Evolutionary conservation across 1,284 basidiomycete genomes (phyloP).

Genomic region (Melanopsichium pennsylvanicum): DNA sequence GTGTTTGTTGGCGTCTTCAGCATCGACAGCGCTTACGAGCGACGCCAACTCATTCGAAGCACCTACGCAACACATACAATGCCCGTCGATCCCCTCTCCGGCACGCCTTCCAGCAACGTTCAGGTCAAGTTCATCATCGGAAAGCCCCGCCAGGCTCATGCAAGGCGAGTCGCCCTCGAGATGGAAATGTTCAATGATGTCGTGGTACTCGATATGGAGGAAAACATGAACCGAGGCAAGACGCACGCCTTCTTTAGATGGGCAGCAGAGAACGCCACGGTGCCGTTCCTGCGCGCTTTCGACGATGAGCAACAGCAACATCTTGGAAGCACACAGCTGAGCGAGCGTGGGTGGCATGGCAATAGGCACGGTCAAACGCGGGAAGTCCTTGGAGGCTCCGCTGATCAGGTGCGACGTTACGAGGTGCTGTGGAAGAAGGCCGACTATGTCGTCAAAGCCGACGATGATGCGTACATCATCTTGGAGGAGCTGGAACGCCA

Average conservation of each 20-base stretch:
- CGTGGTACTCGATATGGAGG: slow-evolving; percentile 80
- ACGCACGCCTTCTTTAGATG: slow-evolving; percentile 82
- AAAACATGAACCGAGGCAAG: slow-evolving; percentile 93
- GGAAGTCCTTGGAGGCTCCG: slow-evolving; percentile 28
- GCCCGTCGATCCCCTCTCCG: slow-evolving; percentile 61
- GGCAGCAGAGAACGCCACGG: slow-evolving; percentile 89
- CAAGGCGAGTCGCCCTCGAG: slow-evolving; percentile 81
- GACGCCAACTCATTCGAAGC: slow-evolving; percentile 85
- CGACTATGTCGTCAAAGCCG: slow-evolving; percentile 65
- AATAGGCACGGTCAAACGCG: slow-evolving; percentile 37
- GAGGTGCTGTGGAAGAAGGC: slow-evolving; percentile 63
- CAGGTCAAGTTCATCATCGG: slow-evolving; percentile 91
- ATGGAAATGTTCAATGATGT: slow-evolving; percentile 93
- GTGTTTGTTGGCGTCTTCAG: slow-evolving; percentile 91
- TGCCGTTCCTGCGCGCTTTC: slow-evolving; percentile 71
- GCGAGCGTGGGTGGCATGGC: slow-evolving; percentile 6
- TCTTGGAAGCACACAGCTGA: not conserved
- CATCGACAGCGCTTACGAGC: slow-evolving; percentile 77
- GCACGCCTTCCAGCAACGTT: slow-evolving; percentile 72
- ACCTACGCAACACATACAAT: slow-evolving; percentile 82
- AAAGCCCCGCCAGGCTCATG: slow-evolving; percentile 80
- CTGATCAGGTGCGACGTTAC: slow-evolving; percentile 34
- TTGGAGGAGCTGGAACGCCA: slow-evolving; percentile 64
- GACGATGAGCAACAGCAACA: slow-evolving; percentile 9
- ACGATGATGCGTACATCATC: slow-evolving; percentile 63